A percentile compares a stretch with the other conserved stretches of the same genome.
Evolutionary conservation across 108 stramenopile species (phyloP).

Genomic region (Aurantiochytrium sp.): DNA sequence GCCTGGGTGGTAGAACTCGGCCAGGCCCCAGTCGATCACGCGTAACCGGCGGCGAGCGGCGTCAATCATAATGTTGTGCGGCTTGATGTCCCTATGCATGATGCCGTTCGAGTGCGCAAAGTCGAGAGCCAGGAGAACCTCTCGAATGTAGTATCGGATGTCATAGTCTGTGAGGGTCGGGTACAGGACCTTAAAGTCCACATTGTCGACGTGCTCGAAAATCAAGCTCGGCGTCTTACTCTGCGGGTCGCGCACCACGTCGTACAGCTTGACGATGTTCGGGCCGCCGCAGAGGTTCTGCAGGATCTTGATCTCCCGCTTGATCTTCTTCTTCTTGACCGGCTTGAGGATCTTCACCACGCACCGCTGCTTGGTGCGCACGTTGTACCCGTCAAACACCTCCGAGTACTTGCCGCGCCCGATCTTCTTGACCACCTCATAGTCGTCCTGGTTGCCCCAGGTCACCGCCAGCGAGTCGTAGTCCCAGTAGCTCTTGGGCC

Average conservation of each 20-base stretch:
- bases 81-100: conserved; percentile 99
- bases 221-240: conserved; percentile 95
- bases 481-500: conserved; percentile 98
- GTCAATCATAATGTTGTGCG: conserved; percentile 99
- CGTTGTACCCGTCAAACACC: conserved; percentile 96
- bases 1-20: conserved; percentile 99
- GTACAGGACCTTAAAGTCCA: conserved; percentile 98
- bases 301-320: conserved; percentile 87
- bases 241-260: conserved; percentile 98
- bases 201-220: conserved; percentile 99
- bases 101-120: conserved; percentile 99
- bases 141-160: conserved; percentile 98
- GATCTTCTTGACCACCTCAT: conserved; percentile 98
- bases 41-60: conserved; percentile 93
- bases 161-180: conserved; percentile 95
- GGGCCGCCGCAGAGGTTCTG: conserved; percentile 99
- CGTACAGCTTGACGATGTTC: conserved; percentile 97
- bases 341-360: conserved; percentile 99
- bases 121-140: conserved; percentile 97
- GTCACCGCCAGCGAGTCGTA: conserved; percentile 95
- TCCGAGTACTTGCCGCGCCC: conserved; percentile 98
- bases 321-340: conserved; percentile 99
- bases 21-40: conserved; percentile 99
- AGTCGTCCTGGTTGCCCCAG: conserved; percentile 96
- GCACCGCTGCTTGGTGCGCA: conserved; percentile 87